Base-by-base conservation (phyloP, 208 protist species). In the Leptomonas pyrrhocoris region DNA sequence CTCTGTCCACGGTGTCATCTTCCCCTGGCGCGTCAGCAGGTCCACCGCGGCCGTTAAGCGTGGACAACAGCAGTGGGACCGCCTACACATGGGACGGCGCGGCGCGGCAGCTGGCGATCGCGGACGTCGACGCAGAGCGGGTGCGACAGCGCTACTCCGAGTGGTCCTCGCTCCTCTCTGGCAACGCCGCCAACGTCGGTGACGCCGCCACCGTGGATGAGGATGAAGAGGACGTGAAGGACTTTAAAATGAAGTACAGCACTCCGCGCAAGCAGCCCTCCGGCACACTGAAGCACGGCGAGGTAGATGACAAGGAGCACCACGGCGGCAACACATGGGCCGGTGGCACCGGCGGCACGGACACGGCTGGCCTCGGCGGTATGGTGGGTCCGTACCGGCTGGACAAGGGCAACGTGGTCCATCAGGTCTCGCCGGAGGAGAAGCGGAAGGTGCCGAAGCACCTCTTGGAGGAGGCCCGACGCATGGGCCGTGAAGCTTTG, bases 261-360 rank as follows among this genome's bases (percentile, higher is more conserved):
- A 90, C 30, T 7, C 83, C 86, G 25, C 84, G 71, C 42, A 89
- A 90, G 66, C 73, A 92, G 78, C 81, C 89, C 3, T 89, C 86
- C 12, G 81, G 85, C 49, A 82, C 81, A 28, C 68, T 94, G 25
- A 98, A 98, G 79, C 93, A 97, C 68, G 94, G 93, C 62, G 84
- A 96, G 77, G 75, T 89, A 15, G 93, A 98, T 64, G 83, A 96
- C 77, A 83, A 88, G 55, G 89, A 94, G 43, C 95, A 97, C 77
- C 89, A 96, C 67, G 95, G 93, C 18, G 95, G 95, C 40, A 97
- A 97, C 77, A 96, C 83, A 15, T 98, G 88, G 84, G 95, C 95
- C 0, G 95, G 95, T 38, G 95, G 95, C 23, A 96, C 89, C 21
- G 89, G 90, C 36, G 92, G 89, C 48, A 94, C 86, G 19, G 92